A percentile compares a stretch with the other conserved stretches of the same genome.
phyloP scores from a whole-genome alignment of 441 rosid genomes.

The Macaranga tanarius region DNA sequence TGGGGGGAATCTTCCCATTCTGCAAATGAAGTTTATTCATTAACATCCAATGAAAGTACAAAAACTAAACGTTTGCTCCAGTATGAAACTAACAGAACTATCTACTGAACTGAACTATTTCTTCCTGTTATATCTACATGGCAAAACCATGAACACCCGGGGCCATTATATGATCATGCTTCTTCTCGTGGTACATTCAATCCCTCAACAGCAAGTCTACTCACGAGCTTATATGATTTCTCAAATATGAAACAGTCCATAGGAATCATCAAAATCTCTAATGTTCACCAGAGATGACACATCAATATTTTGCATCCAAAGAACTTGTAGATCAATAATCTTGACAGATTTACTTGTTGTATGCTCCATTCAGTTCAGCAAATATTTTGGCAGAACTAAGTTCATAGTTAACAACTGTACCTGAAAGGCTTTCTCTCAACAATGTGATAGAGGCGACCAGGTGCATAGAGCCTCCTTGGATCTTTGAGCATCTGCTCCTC shows the following conservation, averaged over 20 bases:
- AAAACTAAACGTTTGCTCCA: neutral
- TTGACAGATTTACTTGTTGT: neutral
- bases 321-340: neutral
- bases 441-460: conserved; percentile 93
- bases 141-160: conserved; percentile 10
- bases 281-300: neutral
- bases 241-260: neutral
- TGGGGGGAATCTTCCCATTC: conserved; percentile 82
- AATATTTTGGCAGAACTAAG: neutral
- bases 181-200: neutral
- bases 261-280: neutral
- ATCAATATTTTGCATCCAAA: neutral
- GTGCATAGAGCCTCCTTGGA: conserved; percentile 93
- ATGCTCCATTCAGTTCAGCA: neutral
- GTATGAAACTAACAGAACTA: neutral
- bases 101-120: neutral
- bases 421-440: conserved; percentile 84
- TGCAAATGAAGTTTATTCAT: conserved; percentile 27
- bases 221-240: neutral
- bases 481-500: conserved; percentile 85
- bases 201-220: neutral
- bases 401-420: conserved; percentile 31
- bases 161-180: neutral
- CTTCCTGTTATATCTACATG: neutral
- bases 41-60: conserved; percentile 3